Base-by-base conservation (phyloP, 129 eudicot species). In the Ambrosia artemisiifolia region DNA sequence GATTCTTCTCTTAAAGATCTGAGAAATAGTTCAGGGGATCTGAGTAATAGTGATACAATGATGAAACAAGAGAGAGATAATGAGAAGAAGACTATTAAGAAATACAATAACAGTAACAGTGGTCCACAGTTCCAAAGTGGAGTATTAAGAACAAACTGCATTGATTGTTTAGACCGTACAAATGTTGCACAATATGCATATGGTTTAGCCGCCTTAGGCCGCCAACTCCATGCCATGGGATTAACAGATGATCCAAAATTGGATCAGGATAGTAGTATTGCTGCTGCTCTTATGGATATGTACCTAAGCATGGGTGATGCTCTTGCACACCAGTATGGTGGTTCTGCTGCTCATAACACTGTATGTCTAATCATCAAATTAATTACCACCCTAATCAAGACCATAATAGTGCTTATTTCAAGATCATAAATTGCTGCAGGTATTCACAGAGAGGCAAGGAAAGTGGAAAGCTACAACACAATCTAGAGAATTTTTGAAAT, bases 131-230 rank as follows among this genome's bases (percentile, higher is more conserved):
- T 86, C 55, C 99, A 94, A 79, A 86, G 89, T 78, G 99, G 97
- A 44, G 97, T 94, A 57, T 75, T 94, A 75, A 88, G 99, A 60
- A 90, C 99, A 33, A 94, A 94, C 57, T 94, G 99, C 85, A 90
- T 94, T 20, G 99, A 94, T 57, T 94, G 97, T 72, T 80, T 94
- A 81, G 98, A 93, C 76, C 87, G 99, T 11, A 94, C 99, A 75
- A 94, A 94, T 83, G 99, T 88, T 64, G 99, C 99, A 4, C 99
- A 94, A 62, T 94, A 94, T 84, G 99, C 97, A 47, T 94, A 88
- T 78, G 99, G 99, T 28, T 73, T 94, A 48, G 97, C 85, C 48
- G 96, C 99, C 66, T 81, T 94, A 47, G 99, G 99, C 14, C 92
- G 86, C 69, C 99, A 94, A 68, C 94, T 94, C 24, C 84, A 84